Base-by-base conservation (phyloP, 2,329 filamentous ascomycete species). In the Colletotrichum truncatum region DNA sequence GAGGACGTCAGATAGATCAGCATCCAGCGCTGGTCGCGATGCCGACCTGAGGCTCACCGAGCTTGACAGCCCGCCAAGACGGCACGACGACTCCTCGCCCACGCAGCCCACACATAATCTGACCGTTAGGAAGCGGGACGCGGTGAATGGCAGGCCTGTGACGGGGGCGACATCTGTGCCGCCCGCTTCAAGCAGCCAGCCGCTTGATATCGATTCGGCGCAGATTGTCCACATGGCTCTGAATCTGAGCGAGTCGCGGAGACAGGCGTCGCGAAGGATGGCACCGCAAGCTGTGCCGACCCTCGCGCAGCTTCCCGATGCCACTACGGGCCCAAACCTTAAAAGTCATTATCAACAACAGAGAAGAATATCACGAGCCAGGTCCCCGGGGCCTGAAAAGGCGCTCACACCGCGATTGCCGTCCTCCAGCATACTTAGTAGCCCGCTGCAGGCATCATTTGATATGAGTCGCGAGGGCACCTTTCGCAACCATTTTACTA, bases 191-290 rank as follows among this genome's bases (percentile, higher is more conserved):
- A 30, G 67, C 68, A 46, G 68, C 74, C 12, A 56, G 18, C 71
- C 76, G 5, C 75, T 92, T 18, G 89, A 93, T 71, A 85, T 91
- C 65, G 94, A 98, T 73, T 91, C 94, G 7, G 88, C 91, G 4
- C 93, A 97, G 76, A 97, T 98, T 68, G 93, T 98, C 41, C 94
- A 94, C 73, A 92, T 98, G 87, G 95, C 95, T 2, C 80, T 98
- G 70, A 96, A 91, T 69, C 79, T 98, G 52, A 97, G 92, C 80
- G 93, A 98, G 77, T 93, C 91, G 73, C 88, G 89, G 69, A 88
- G 88, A 73, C 85, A 84, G 78, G 92, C 83, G 67, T 88, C 80
- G 76, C 87, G 82, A 77, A 85, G 81, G 77, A 89, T 75, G 76
- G 85, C 77, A 70, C 87, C 74, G 73, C 85, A 76, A 59, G 81